Evolutionary conservation across 768 basidiomycete genomes (phyloP), one percentile per base, ranked within the genome.

Genomic region (Lepiota venenata): DNA sequence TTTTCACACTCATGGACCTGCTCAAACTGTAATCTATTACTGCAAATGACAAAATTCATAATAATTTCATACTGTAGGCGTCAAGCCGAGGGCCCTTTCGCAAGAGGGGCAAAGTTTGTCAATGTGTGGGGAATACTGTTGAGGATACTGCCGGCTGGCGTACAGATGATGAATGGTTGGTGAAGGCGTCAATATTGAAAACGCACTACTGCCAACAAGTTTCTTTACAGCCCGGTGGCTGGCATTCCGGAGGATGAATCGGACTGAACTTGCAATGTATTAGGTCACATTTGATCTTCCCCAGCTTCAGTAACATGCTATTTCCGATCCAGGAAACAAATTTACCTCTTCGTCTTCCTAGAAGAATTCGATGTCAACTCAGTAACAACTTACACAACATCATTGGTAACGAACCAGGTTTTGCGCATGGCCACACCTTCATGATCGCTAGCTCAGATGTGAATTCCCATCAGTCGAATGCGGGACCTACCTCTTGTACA

Each of bases 191-290:
- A 41, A 47, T 40, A 20, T 45, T 36, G n/a, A 51, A 52, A 50
- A 72, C 85, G 61, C 67, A 87, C 85, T 87, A 86, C 67, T 87
- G 85, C 83, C 85, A 86, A 65, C 85, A 87, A 53, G 74, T 76
- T 57, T 75, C 66, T 57, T 68, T 74, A 63, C 85, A 87, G 41
- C 66, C 59, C 35, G 82, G 81, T 3, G 78, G 75, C 44, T 61
- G 52, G 64, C 85, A 87, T 36, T 69, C 63, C 39, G 47, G 62
- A 36, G 84, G 72, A 64, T 87, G 85, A 32, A 61, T 69, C 6
- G 77, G 75, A 61, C 85, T 87, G 61, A 87, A 86, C 69, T 78
- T 84, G 71, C 85, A 87, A 56, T 69, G 77, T 38, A 69, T 69
- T 52, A 80, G 69, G 60, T 81, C 76, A 57, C 85, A 87, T 62